phyloP scores from a whole-genome alignment of 1,284 basidiomycete genomes.

The Tylopilus sp. region DNA sequence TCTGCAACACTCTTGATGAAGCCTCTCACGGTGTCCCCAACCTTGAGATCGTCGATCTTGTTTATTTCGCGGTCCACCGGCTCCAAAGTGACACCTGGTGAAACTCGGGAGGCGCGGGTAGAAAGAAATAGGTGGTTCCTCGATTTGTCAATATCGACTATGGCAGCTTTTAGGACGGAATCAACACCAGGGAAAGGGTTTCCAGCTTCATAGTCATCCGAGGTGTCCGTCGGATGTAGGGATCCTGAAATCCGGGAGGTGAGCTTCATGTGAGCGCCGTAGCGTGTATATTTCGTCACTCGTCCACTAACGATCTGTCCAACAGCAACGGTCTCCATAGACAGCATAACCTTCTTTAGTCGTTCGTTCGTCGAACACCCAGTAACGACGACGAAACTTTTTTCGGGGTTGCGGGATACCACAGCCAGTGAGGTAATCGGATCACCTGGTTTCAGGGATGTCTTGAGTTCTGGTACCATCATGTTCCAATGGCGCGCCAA shows the following conservation, averaged over 20 bases:
- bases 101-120: slow-evolving; percentile 78
- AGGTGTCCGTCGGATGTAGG: slow-evolving; percentile 83
- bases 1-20: slow-evolving; percentile 92
- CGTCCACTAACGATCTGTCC: slow-evolving; percentile 85
- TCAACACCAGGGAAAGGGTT: slow-evolving; percentile 73
- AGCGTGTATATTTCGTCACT: slow-evolving; percentile 75
- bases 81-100: slow-evolving; percentile 58
- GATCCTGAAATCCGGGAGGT: slow-evolving; percentile 76
- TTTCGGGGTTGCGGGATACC: slow-evolving; percentile 91
- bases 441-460: slow-evolving; percentile 77
- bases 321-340: slow-evolving; percentile 72
- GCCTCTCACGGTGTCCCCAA: slow-evolving; percentile 83
- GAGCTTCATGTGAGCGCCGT: slow-evolving; percentile 83
- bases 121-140: slow-evolving; percentile 80
- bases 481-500: slow-evolving; percentile 85
- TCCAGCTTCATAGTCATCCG: slow-evolving; percentile 80
- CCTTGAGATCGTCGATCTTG: slow-evolving; percentile 73
- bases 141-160: slow-evolving; percentile 75
- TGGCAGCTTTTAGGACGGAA: slow-evolving; percentile 74
- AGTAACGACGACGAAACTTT: slow-evolving; percentile 89
- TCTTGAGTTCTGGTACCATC: slow-evolving; percentile 77
- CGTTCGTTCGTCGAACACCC: slow-evolving; percentile 69
- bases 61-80: slow-evolving; percentile 79
- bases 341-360: slow-evolving; percentile 63
- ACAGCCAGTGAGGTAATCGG: slow-evolving; percentile 85